Base-by-base conservation (phyloP, 2,329 filamentous ascomycete genomes). In the Xylaria sp. region DNA sequence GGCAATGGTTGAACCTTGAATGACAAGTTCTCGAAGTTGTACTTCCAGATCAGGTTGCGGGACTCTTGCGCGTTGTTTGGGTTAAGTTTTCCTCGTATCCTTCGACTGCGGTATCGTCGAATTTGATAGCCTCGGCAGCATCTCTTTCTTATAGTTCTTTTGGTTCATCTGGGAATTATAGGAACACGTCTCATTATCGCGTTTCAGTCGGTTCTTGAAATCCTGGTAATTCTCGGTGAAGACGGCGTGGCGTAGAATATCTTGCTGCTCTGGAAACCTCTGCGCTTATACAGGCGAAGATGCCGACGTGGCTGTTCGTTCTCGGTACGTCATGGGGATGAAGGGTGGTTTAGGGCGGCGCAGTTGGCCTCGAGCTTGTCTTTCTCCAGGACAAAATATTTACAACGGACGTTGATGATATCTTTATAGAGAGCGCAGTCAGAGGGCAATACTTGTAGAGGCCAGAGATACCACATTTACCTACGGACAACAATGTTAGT, bases 251-350 rank as follows among this genome's bases (percentile, higher is more conserved):
- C 94, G 75, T 96, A 90, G 80, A 99, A 90, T 78, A 98, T 97
- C 82, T 99, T 96, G 79, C 96, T 96, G 77, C 92, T 97, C 87
- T 97, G 94, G 93, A 82, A 99, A 96, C 83, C 97, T 97, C 90
- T 93, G 97, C 94, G 98, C 98, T 93, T 93, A 98, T 82, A 98
- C 95, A 82, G 94, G 92, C 2, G 79, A 98, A 98, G 83, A 97
- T 97, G 82, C 97, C 95, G 73, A 98, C 96, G 83, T 99, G 96
- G 72, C 96, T 96, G 80, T 90, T 93, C 64, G 95, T 97, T 88
- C 98, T 97, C 78, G 99, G 89, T 46, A 99, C 93, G 56, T 96
- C 92, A 77, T 96, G 90, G 41, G 96, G 96, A 48, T 96, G 98
- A 78, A 99, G 83, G 83, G 95, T 95, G 48, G 49, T 96, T 99